Evolutionary conservation across 305 asterid genomes (phyloP), one percentile per base, ranked within the genome.

Genomic region (Fraxinus platypoda): DNA sequence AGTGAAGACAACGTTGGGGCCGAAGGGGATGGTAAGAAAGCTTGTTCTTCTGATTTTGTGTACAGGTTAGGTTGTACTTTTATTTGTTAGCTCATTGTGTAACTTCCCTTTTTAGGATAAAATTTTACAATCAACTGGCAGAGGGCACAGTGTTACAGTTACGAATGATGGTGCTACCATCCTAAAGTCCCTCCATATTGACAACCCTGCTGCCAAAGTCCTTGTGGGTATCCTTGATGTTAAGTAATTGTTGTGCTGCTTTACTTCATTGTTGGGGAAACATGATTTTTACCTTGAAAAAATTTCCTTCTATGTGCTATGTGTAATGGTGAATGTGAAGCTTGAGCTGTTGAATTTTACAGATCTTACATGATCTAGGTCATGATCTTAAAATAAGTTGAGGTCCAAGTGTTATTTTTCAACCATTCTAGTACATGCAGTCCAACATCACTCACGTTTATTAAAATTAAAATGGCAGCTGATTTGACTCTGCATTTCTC

Each of bases 91-190:
- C 79, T 83, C 8, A 37, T 33, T 77, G 35, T 38, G 4, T 74
- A 12, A 52, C 49, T 72, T 80, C 17, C 11, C 3, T 70, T 86
- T 88, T 78, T 87, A 95, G 99, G 99, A 96, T 83, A 96, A 96
- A 84, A 96, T 96, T 83, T 88, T 96, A 83, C 99, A 96, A 86
- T 96, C 99, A 54, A 93, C 99, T 34, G 98, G 99, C 38, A 88
- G 99, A 86, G 99, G 98, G 68, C 95, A 93, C 78, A 83, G 88
- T 33, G 98, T 94, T 46, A 93, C 98, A 0, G 99, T 96, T 59
- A 96, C 99, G 33, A 96, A 96, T 81, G 99, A 96, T 86, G 99
- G 99, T 54, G 99, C 99, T 17, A 94, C 99, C 83, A 96, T 96
- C 91, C 90, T 96, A 77, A 96, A 94, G 91, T 94, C 99, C 31